Percentiles rank a stretch among this genome's conserved stretches.
phyloP scores from a whole-genome alignment of 164 flowering plant species.

The Liquidambar formosana region DNA sequence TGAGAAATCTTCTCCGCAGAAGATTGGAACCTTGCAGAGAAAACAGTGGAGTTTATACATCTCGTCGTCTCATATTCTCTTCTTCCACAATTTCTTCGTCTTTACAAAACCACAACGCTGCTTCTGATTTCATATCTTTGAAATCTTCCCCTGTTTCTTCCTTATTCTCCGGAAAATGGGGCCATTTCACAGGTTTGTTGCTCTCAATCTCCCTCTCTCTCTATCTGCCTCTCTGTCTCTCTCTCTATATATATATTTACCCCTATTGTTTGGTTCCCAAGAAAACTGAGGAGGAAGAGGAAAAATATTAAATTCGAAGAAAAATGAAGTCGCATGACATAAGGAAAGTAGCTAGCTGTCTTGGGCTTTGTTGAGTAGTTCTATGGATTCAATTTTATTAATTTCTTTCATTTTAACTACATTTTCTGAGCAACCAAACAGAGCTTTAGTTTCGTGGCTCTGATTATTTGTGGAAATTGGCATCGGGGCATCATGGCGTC shows the following conservation, averaged over 20 bases:
- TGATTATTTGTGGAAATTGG: too few relatives aligned
- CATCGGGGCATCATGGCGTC: too few relatives aligned
- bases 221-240: neutral
- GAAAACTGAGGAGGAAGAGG: neutral
- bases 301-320: neutral
- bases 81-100: neutral
- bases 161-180: constrained; percentile 8
- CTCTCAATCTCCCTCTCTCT: neutral
- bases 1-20: constrained; percentile 6
- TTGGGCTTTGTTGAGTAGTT: neutral
- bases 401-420: too few relatives aligned
- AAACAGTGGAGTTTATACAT: neutral
- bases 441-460: too few relatives aligned
- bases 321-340: neutral
- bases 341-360: too few relatives aligned
- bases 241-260: neutral
- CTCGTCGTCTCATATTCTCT: constrained; percentile 8
- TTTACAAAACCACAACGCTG: neutral
- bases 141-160: neutral
- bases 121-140: neutral
- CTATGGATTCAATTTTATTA: too few relatives aligned
- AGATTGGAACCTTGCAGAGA: neutral
- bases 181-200: constrained; percentile 16
- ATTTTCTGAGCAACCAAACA: too few relatives aligned
- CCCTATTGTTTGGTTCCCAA: neutral